Percentiles rank a stretch among this genome's conserved stretches.
phyloP scores from a whole-genome alignment of 1,284 basidiomycete genomes.

The Puccinia hordei region DNA sequence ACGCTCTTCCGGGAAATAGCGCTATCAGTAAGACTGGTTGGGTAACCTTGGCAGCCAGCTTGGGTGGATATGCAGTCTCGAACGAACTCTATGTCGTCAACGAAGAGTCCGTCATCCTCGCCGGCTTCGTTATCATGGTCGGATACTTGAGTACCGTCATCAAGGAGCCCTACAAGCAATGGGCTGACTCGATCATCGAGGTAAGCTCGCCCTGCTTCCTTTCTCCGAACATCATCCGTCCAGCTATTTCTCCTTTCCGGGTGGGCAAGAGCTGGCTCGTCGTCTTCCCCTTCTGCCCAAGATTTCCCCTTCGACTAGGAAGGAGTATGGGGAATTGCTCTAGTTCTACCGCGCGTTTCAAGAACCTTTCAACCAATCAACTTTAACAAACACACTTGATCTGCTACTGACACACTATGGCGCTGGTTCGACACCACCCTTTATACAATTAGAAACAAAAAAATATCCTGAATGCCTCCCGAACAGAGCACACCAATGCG shows the following conservation, averaged over 20 bases:
- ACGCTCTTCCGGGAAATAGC: constrained; percentile 86
- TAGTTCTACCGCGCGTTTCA: too few relatives aligned
- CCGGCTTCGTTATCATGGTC: constrained; percentile 79
- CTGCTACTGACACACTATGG: neutral
- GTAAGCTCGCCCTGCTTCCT: constrained; percentile 55
- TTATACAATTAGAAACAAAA: constrained; percentile 67
- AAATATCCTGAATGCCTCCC: constrained; percentile 77
- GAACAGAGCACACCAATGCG: constrained; percentile 85
- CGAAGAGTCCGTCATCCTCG: constrained; percentile 64
- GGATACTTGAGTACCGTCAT: constrained; percentile 77
- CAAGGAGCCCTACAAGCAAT: constrained; percentile 84
- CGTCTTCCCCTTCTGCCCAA: neutral
- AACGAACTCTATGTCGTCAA: constrained; percentile 61
- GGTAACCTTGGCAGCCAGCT: constrained; percentile 58
- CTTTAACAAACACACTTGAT: too few relatives aligned
- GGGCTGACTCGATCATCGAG: constrained; percentile 84
- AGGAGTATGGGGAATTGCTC: neutral
- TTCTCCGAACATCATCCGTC: neutral
- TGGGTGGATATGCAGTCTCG: constrained; percentile 58
- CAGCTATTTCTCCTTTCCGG: neutral
- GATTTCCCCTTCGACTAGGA: neutral
- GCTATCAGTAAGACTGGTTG: constrained; percentile 80
- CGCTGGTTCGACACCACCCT: neutral
- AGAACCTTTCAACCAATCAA: too few relatives aligned
- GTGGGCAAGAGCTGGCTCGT: neutral